Percentiles rank a stretch among this genome's conserved stretches.
Conservation (phyloP, 169 alveolate species). For the Plasmodium adleri region DNA sequence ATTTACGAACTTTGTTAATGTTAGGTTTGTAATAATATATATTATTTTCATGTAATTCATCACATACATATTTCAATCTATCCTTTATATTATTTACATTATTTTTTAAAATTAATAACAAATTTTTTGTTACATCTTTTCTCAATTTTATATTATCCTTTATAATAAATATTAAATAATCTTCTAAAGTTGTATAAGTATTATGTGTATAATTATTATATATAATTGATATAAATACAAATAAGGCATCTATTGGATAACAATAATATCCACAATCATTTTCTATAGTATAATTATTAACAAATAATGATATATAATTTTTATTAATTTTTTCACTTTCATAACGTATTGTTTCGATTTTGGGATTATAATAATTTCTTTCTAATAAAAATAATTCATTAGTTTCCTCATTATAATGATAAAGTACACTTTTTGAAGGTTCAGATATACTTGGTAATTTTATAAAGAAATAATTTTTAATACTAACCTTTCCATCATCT, state of each 20-base stretch:
- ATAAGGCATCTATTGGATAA: conserved; percentile 67
- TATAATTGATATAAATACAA: conserved; percentile 44
- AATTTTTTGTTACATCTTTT: conserved; percentile 34
- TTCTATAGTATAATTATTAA: conserved; percentile 60
- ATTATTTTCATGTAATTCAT: conserved; percentile 36
- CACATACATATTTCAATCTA: conserved; percentile 48
- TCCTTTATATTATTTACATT: conserved; percentile 52
- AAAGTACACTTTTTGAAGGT: conserved; percentile 48
- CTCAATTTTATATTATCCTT: background rate
- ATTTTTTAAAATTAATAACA: conserved; percentile 36
- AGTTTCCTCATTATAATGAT: conserved; percentile 35
- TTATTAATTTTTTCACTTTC: conserved; percentile 71
- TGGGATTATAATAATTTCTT: conserved; percentile 60
- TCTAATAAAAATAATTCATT: conserved; percentile 52
- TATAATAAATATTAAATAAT: conserved; percentile 38
- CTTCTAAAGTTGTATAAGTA: conserved; percentile 55
- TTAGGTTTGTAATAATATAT: conserved; percentile 50
- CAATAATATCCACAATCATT: conserved; percentile 57
- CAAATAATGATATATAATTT: conserved; percentile 59
- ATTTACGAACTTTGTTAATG: conserved; percentile 34
- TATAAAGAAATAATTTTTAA: conserved; percentile 45
- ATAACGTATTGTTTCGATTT: conserved; percentile 43
- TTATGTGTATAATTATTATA: conserved; percentile 34
- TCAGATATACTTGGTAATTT: conserved; percentile 70
- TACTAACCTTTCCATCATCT: background rate